These are phyloP conservation scores for Trichoderma aggressivum DNA, from an alignment of 2,329 filamentous ascomycete genomes.

Conservation along the genomic window DNA sequence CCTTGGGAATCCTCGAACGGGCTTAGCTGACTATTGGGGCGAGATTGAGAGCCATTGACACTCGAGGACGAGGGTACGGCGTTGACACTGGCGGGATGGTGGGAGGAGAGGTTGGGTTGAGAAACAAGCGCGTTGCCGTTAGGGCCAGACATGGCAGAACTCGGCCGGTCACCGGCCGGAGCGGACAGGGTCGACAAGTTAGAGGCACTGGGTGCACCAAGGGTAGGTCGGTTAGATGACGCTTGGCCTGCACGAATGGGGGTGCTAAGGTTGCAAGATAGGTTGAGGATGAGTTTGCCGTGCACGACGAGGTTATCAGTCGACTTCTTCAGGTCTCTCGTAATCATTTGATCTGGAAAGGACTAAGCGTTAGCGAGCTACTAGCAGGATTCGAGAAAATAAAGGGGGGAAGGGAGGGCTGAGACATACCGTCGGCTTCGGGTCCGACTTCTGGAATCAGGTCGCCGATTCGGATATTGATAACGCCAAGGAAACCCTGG, in stretches of 20 bases:
- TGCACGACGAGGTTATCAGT: constrained; percentile 97
- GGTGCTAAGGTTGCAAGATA: constrained; percentile 81
- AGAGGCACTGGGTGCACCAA: constrained; percentile 44
- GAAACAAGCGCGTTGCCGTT: constrained; percentile 45
- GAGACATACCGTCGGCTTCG: constrained; percentile 78
- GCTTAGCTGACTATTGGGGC: constrained; percentile 56
- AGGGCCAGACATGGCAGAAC: constrained; percentile 50
- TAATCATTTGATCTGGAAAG: constrained; percentile 88
- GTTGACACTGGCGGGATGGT: constrained; percentile 48
- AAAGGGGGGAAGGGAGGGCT: neutral
- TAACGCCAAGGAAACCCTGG: constrained; percentile 94
- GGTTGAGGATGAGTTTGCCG: constrained; percentile 93
- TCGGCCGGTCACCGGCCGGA: constrained; percentile 45
- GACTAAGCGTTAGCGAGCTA: constrained; percentile 25
- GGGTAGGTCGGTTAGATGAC: constrained; percentile 45
- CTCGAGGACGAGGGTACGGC: constrained; percentile 32
- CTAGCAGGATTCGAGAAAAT: neutral
- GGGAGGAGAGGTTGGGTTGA: constrained; percentile 38
- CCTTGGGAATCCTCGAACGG: constrained; percentile 97
- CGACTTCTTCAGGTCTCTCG: constrained; percentile 92
- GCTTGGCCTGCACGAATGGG: constrained; percentile 57
- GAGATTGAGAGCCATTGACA: constrained; percentile 33
- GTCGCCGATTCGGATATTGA: constrained; percentile 94
- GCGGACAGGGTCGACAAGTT: constrained; percentile 43
- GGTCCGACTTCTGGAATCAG: constrained; percentile 80